These are phyloP conservation scores for Artemisia tridentata DNA, from an alignment of 129 eudicot genomes.

Conservation along the genomic window DNA sequence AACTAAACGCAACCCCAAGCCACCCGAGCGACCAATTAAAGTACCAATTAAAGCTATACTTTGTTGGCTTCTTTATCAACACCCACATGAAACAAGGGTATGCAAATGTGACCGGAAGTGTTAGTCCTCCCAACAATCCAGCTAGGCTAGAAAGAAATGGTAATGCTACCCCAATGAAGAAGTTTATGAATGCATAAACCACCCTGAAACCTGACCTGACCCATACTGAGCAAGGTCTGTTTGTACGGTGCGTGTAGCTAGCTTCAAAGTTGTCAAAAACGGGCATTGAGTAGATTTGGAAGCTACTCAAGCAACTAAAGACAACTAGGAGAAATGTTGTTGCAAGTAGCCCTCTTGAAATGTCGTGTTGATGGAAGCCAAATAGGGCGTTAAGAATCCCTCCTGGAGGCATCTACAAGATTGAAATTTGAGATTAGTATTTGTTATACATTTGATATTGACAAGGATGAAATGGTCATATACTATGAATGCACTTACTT, in stretches of 20 bases:
- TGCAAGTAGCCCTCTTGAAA: constrained; percentile 74
- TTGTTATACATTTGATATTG: not conserved
- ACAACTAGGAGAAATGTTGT: constrained; percentile 81
- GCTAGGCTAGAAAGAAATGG: constrained; percentile 91
- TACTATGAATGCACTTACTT: constrained; percentile 43
- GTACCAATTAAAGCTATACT: constrained; percentile 81
- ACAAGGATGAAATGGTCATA: not conserved
- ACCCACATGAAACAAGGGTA: constrained; percentile 99
- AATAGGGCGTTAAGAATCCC: constrained; percentile 79
- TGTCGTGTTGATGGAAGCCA: constrained; percentile 78
- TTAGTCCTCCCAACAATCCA: constrained; percentile 85
- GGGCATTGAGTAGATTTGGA: constrained; percentile 95
- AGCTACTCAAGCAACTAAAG: constrained; percentile 88
- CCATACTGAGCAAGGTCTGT: constrained; percentile 91
- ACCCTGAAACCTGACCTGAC: constrained; percentile 89
- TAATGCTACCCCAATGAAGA: constrained; percentile 84
- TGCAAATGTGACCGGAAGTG: constrained; percentile 92
- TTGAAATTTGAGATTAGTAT: not conserved
- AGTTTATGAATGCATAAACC: constrained; percentile 62
- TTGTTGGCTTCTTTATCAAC: constrained; percentile 70
- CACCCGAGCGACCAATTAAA: constrained; percentile 89
- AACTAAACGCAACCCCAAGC: constrained; percentile 83
- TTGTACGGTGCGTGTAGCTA: constrained; percentile 80
- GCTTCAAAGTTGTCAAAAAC: constrained; percentile 95
- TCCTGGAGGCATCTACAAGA: constrained; percentile 78